Evolutionary conservation across 176 grass and related monocot genomes (phyloP), one percentile per base, ranked within the genome.

Genomic region (Secale cereale): DNA sequence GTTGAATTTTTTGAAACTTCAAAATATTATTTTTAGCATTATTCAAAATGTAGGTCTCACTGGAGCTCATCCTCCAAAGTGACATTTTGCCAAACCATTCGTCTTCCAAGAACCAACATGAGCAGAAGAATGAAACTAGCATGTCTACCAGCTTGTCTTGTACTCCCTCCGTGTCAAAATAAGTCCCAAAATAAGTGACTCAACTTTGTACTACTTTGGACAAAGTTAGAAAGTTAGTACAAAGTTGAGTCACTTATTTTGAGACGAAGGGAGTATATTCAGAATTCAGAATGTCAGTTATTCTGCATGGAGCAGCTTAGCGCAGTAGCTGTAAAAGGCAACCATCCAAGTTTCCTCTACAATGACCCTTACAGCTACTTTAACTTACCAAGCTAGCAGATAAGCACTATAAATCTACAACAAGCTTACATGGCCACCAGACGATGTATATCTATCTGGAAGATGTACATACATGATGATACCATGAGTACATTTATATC

Each of bases 381-480:
- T 65, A 45, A 62, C 27, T 40, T 67, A 59, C 43, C 81, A 84
- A 39, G 43, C 84, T 46, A 45, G 7, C 67, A 57, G 63, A 41
- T 5, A 64, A 79, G 57, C 22, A 23, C 69, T 67, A 57, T 56
- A 85, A 79, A 79, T 74, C 45, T 76, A 82, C 65, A 81, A 56
- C 43, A n/a, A 79, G 26, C 36, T 84, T 65, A 75, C 20, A 80
- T 30, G 43, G 20, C 28, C 59, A 26, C 40, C 65, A 73, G 15
- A 74, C 71, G 4, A 48, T 50, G 71, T 50, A 48, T 74, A 50
- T 74, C 41, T 48, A 50, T 74, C 41, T 74, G 15, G 71, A 26
- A 20, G 71, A 72, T 65, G 22, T 82, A 90, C 79, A 78, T 72
- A 73, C 59, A 65, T 17, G 68, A 56, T 66, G 70, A 46, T 74